Evolutionary conservation across 169 alveolate genomes (phyloP), one percentile per base, ranked within the genome.

Genomic region (Plasmodium reichenowi): DNA sequence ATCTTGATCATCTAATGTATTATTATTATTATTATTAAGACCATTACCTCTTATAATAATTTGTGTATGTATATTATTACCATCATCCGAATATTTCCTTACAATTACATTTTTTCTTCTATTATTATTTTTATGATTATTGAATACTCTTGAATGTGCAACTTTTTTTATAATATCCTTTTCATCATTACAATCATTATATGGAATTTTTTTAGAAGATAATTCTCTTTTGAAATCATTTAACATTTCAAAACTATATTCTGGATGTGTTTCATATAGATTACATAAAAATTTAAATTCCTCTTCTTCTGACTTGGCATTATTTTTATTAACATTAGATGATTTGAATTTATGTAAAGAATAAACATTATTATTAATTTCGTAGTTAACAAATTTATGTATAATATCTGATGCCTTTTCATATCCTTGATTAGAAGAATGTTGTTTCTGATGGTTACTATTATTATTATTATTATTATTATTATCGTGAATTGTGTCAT

Each of bases 381-480:
- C 92, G 9, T 85, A 71, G 10, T 12, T 24, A 2, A 85, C 87
- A 73, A 70, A 85, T 22, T 85, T 47, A 22, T 71, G 70, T 22
- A 85, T 8, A n/a, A 85, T 59, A 43, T 85, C 86, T 20, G 92
- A 85, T 17, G 86, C 92, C 38, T 73, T 60, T 71, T 85, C 88
- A 20, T 48, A 43, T 38, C 9, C 47, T 38, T 38, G 10, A 38
- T 38, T 38, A 38, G 47, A 38, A 38, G 10, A 38, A 38, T 38
- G 47, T 26, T 50, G 54, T n/a, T 43, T 22, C 3, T 60, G 4
- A 12, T 75, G 22, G 24, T 59, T 29, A 26, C 2, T 26, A 26
- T 26, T 26, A 26, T 26, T 26, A 26, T 26, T 2, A 26, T 26
- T 26, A 12, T 75, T 45, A 47, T 59, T 7, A 22, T n/a, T 4